Percentiles rank a stretch among this genome's conserved stretches.
Evolutionary conservation across 495 filamentous ascomycete species (phyloP).

Genomic region (Aspergillus cristatus): DNA sequence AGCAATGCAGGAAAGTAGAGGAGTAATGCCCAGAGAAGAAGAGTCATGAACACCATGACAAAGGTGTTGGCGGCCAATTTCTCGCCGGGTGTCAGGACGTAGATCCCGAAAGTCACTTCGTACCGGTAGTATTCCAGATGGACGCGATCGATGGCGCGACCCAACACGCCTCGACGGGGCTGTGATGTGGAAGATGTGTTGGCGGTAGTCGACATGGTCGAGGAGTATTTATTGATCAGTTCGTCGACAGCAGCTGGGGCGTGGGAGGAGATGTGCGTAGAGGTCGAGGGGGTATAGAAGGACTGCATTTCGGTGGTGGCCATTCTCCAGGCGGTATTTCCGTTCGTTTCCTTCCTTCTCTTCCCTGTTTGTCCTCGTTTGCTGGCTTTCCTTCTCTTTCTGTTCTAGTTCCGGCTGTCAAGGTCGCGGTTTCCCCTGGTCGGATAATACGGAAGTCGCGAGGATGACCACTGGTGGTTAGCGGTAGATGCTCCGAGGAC

Average conservation of each 20-base stretch:
- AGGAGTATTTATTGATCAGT: constrained; percentile 29
- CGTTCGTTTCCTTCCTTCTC: background rate
- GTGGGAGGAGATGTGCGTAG: constrained; percentile 23
- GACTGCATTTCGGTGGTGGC: constrained; percentile 26
- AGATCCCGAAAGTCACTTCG: constrained; percentile 64
- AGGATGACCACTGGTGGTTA: too few relatives aligned
- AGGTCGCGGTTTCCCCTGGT: too few relatives aligned
- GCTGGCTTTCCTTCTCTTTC: too few relatives aligned
- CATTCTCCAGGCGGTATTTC: background rate
- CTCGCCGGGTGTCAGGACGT: constrained; percentile 64
- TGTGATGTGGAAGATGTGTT: constrained; percentile 5
- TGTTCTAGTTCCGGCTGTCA: too few relatives aligned
- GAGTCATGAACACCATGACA: constrained; percentile 24
- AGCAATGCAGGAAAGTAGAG: constrained; percentile 34
- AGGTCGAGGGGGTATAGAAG: constrained; percentile 27
- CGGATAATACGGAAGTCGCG: too few relatives aligned
- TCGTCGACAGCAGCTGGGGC: constrained; percentile 27
- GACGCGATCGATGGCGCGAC: constrained; percentile 41
- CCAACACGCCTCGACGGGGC: constrained; percentile 17
- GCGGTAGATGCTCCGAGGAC: too few relatives aligned
- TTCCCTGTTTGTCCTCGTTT: too few relatives aligned
- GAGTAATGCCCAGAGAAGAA: constrained; percentile 29
- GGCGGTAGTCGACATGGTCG: constrained; percentile 16
- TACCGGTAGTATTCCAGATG: constrained; percentile 65
- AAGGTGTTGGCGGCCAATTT: constrained; percentile 58